phyloP scores from a whole-genome alignment of 306 rosid genomes.

The Mimosa pudica region DNA sequence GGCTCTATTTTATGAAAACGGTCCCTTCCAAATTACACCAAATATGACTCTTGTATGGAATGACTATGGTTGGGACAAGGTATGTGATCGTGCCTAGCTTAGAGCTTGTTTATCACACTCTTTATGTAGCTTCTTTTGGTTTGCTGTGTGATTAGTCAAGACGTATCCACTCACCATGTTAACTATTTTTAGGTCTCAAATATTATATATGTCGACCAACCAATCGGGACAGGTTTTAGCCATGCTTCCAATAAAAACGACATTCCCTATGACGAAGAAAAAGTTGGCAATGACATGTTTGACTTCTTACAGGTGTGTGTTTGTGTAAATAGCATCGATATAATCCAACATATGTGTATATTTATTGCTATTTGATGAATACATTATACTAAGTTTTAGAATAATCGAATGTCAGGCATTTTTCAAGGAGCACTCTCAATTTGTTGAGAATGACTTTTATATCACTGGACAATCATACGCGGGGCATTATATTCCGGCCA shows the following conservation, averaged over 20 bases:
- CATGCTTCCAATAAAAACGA: conserved; percentile 36
- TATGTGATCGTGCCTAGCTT: not conserved
- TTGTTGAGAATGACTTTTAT: not conserved
- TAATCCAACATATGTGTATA: too few relatives aligned
- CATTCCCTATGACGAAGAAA: not conserved
- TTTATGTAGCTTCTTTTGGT: not conserved
- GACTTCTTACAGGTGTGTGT: not conserved
- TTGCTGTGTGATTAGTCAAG: not conserved
- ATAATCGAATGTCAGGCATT: not conserved
- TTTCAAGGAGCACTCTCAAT: not conserved
- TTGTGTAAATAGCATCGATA: not conserved
- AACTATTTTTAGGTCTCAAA: conserved; percentile 68
- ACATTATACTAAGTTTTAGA: not conserved
- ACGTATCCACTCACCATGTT: not conserved
- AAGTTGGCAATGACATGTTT: not conserved
- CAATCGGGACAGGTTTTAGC: conserved; percentile 89
- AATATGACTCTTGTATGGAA: conserved; percentile 83
- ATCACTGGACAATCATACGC: not conserved
- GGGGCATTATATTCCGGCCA: not conserved
- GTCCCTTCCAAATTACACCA: conserved; percentile 74
- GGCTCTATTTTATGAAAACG: conserved; percentile 90
- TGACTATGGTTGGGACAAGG: conserved; percentile 88
- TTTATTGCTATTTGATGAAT: too few relatives aligned
- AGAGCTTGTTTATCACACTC: not conserved
- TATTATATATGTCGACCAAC: conserved; percentile 87